phyloP scores from a whole-genome alignment of 2,329 filamentous ascomycete species.

The Claviceps pusilla region DNA sequence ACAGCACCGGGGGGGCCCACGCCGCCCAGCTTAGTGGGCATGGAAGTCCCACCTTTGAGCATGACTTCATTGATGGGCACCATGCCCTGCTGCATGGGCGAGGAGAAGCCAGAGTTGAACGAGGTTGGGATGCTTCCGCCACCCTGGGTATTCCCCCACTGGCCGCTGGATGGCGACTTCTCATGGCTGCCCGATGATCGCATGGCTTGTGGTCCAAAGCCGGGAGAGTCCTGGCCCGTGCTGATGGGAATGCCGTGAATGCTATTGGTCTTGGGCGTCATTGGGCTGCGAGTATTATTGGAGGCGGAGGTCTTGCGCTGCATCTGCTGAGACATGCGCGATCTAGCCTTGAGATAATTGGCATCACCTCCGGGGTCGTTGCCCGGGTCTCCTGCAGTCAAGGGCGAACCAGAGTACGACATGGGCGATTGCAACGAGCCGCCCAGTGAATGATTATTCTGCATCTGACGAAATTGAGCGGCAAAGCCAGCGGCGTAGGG shows the following conservation, averaged over 20 bases:
- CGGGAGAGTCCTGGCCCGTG: slow-evolving; percentile 46
- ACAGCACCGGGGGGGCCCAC: slow-evolving; percentile 27
- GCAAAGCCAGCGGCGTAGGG: slow-evolving; percentile 71
- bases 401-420: slow-evolving; percentile 24
- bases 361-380: slow-evolving; percentile 31
- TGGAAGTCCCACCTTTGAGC: slow-evolving; percentile 72
- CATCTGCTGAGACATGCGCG: slow-evolving; percentile 45
- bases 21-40: slow-evolving; percentile 71
- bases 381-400: slow-evolving; percentile 32
- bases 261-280: slow-evolving; percentile 74
- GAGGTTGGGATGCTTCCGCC: slow-evolving; percentile 67
- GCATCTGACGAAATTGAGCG: slow-evolving; percentile 61
- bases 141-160: slow-evolving; percentile 78
- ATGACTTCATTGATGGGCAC: slow-evolving; percentile 80
- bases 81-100: slow-evolving; percentile 55
- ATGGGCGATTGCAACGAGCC: slow-evolving; percentile 30
- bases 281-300: slow-evolving; percentile 53
- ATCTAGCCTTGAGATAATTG: slow-evolving; percentile 48
- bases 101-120: slow-evolving; percentile 77
- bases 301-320: slow-evolving; percentile 62
- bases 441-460: slow-evolving; percentile 41
- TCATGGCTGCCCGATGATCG: slow-evolving; percentile 55
- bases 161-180: slow-evolving; percentile 62
- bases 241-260: slow-evolving; percentile 57
- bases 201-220: slow-evolving; percentile 66